phyloP scores from a whole-genome alignment of 2,329 filamentous ascomycete genomes.

The Ceratocystis colombiana region DNA sequence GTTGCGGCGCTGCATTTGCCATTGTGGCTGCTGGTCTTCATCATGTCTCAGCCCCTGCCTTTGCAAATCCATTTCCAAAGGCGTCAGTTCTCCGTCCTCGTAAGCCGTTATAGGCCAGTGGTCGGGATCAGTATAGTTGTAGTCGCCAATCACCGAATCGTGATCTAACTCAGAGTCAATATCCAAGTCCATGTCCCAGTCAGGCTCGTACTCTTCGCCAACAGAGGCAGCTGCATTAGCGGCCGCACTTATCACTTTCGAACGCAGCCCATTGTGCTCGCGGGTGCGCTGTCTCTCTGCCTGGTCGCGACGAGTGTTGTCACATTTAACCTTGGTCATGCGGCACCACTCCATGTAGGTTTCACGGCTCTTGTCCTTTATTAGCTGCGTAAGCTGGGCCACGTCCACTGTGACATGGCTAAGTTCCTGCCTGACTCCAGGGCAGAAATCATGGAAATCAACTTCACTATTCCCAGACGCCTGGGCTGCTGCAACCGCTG shows the following conservation, averaged over 20 bases:
- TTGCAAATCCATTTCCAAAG: conserved; percentile 4
- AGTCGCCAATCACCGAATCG: conserved; percentile 7
- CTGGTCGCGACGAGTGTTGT: conserved; percentile 9
- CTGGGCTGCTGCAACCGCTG: not conserved
- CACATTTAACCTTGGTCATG: not conserved
- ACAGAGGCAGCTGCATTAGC: conserved; percentile 5
- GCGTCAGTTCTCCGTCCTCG: conserved; percentile 16
- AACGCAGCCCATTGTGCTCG: conserved; percentile 12
- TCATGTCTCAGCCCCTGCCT: not conserved
- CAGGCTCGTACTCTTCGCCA: not conserved
- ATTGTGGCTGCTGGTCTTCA: not conserved
- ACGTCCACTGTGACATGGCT: conserved; percentile 10
- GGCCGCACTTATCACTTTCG: conserved; percentile 4
- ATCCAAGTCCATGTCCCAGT: conserved; percentile 1
- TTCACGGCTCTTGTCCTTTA: conserved; percentile 19
- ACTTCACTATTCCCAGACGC: not conserved
- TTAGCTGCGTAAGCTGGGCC: conserved; percentile 8
- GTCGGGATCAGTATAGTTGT: conserved; percentile 9
- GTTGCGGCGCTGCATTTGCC: not conserved
- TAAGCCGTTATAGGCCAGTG: conserved; percentile 21
- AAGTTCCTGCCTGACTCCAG: not conserved
- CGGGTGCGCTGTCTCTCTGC: conserved; percentile 14
- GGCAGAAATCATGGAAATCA: not conserved
- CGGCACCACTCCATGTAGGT: conserved; percentile 22
- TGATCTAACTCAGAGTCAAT: conserved; percentile 3